Conservation (phyloP, 2,329 filamentous ascomycete species). For the Aureobasidium pullulans region DNA sequence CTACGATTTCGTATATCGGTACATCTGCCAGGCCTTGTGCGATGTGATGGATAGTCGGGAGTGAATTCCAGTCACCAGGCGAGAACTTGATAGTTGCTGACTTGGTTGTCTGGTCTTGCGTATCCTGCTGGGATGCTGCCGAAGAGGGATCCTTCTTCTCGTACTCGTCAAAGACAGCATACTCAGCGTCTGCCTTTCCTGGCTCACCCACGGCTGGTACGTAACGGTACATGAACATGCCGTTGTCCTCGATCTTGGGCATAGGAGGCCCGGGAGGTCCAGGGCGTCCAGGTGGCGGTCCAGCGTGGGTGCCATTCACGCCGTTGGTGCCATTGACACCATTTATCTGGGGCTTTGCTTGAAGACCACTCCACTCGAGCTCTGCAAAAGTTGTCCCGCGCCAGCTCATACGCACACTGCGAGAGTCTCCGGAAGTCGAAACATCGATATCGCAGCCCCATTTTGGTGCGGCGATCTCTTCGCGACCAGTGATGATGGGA, state of each 20-base stretch:
- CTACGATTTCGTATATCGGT: constrained; percentile 50
- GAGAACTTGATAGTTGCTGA: constrained; percentile 44
- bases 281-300: background rate
- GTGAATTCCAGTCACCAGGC: constrained; percentile 42
- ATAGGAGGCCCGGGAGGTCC: background rate
- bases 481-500: constrained; percentile 50
- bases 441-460: constrained; percentile 24
- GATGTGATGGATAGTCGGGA: constrained; percentile 57
- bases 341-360: constrained; percentile 5
- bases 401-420: constrained; percentile 25
- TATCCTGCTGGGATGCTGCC: constrained; percentile 16
- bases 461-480: constrained; percentile 55
- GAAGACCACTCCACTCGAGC: constrained; percentile 24
- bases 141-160: constrained; percentile 29
- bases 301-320: background rate
- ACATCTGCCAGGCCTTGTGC: constrained; percentile 46
- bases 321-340: constrained; percentile 1
- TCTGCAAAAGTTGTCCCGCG: constrained; percentile 29
- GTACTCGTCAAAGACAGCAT: constrained; percentile 39
- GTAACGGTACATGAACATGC: constrained; percentile 50
- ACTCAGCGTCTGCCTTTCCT: constrained; percentile 48
- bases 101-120: constrained; percentile 22
- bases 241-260: constrained; percentile 32
- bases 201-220: constrained; percentile 47
- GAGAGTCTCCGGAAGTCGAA: constrained; percentile 13